These are phyloP conservation scores for Aspergillus pseudoglaucus DNA, from an alignment of 2,329 filamentous ascomycete genomes.

Conservation along the genomic window DNA sequence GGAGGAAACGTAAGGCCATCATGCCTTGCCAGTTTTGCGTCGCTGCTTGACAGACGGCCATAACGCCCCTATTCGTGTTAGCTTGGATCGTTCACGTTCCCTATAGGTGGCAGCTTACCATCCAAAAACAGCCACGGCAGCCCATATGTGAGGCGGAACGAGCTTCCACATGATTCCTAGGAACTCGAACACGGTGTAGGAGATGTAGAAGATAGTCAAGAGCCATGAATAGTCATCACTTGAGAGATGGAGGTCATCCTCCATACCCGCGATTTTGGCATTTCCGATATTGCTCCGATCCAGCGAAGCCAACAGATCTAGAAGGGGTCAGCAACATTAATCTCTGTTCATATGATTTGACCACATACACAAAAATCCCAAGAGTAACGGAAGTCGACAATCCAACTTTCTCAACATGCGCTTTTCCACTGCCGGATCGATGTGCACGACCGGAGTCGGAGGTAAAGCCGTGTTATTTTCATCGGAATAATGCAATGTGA, in stretches of 20 bases:
- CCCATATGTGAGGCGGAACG: slow-evolving; percentile 37
- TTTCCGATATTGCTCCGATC: slow-evolving; percentile 50
- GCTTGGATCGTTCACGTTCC: slow-evolving; percentile 7
- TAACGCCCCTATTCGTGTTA: slow-evolving; percentile 36
- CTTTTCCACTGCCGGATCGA: slow-evolving; percentile 31
- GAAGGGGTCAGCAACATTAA: not conserved
- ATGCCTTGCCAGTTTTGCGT: slow-evolving; percentile 40
- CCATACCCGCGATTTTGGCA: slow-evolving; percentile 50
- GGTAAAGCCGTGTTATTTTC: slow-evolving; percentile 9
- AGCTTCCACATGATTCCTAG: slow-evolving; percentile 42
- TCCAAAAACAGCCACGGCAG: slow-evolving; percentile 35
- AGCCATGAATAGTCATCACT: slow-evolving; percentile 46
- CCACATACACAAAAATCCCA: slow-evolving; percentile 35
- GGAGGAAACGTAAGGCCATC: slow-evolving; percentile 46
- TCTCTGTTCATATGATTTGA: too few relatives aligned
- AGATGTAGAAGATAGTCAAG: slow-evolving; percentile 49
- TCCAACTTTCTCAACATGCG: slow-evolving; percentile 34
- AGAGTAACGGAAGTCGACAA: slow-evolving; percentile 26
- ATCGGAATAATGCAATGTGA: slow-evolving; percentile 16
- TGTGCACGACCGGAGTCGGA: slow-evolving; percentile 12
- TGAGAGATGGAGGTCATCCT: slow-evolving; percentile 43
- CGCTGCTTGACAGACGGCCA: slow-evolving; percentile 43
- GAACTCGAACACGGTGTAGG: slow-evolving; percentile 40
- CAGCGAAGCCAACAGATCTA: slow-evolving; percentile 43
- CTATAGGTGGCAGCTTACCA: slow-evolving; percentile 27